These are phyloP conservation scores for Chaetoceros muelleri DNA, from an alignment of 108 stramenopile genomes.

Conservation along the genomic window DNA sequence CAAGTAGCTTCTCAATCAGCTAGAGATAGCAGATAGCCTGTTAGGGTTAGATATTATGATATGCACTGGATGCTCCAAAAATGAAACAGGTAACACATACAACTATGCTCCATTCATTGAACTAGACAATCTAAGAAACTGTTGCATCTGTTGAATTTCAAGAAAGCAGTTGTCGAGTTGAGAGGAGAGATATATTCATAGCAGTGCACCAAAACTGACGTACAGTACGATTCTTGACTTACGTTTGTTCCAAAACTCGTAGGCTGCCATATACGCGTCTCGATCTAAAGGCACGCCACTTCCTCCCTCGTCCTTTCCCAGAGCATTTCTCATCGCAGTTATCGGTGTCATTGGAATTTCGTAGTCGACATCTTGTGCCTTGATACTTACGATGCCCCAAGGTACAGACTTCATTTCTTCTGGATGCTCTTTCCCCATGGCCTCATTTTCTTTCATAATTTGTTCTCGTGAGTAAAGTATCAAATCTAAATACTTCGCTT, in stretches of 20 bases:
- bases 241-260: constrained; percentile 81
- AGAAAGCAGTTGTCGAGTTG: too few species aligned
- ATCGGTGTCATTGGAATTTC: constrained; percentile 98
- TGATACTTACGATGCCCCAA: constrained; percentile 97
- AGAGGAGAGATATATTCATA: too few species aligned
- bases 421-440: constrained; percentile 57
- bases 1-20: too few species aligned
- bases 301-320: constrained; percentile 91
- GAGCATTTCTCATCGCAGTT: constrained; percentile 95
- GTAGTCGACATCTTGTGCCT: constrained; percentile 85
- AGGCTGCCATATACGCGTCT: constrained; percentile 72
- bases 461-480: constrained; percentile 94
- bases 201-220: too few species aligned
- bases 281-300: constrained; percentile 69
- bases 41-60: too few species aligned
- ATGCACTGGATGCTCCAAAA: too few species aligned
- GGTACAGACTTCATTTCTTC: constrained; percentile 63
- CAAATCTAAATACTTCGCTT: constrained; percentile 84
- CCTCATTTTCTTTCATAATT: constrained; percentile 70
- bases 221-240: too few species aligned
- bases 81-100: too few species aligned
- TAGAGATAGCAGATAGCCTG: too few species aligned
- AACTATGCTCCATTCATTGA: too few species aligned
- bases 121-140: too few species aligned
- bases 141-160: too few species aligned